Percentiles rank a stretch among this genome's conserved stretches.
Evolutionary conservation across 176 grass and related monocot species (phyloP).

Genomic region (Cymbopogon citratus): DNA sequence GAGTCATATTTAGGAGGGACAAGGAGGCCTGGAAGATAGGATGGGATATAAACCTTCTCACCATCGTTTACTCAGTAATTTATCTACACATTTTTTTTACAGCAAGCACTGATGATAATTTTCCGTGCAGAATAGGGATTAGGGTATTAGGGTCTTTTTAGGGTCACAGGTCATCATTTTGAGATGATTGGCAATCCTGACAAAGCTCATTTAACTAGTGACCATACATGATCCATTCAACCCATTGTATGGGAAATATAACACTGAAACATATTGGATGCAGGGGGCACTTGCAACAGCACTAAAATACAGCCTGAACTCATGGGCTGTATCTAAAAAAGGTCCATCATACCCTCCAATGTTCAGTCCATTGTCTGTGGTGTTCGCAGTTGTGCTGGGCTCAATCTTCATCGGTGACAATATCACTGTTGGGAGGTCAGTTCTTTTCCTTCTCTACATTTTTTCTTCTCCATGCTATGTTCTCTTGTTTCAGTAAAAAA

Average conservation of each 20-base stretch:
- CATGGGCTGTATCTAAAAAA: conserved; percentile 36
- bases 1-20: too few relatives aligned
- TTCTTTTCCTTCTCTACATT: neutral
- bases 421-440: conserved; percentile 39
- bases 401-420: conserved; percentile 30
- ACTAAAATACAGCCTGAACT: conserved; percentile 41
- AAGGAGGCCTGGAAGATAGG: too few relatives aligned
- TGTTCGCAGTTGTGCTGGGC: conserved; percentile 40
- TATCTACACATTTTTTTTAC: too few relatives aligned
- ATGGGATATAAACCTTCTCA: too few relatives aligned
- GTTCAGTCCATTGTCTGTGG: conserved; percentile 43
- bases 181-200: neutral
- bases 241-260: neutral
- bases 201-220: neutral
- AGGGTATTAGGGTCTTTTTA: too few relatives aligned
- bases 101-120: too few relatives aligned
- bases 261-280: neutral
- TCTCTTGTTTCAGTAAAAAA: neutral
- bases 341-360: conserved; percentile 54
- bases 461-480: neutral
- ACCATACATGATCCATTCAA: neutral
- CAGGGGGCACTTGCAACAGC: conserved; percentile 49
- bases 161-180: neutral
- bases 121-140: too few relatives aligned
- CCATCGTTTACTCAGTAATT: too few relatives aligned